Conservation (phyloP, 225 moss, liverwort and hornwort species). For the Polytrichum formosum region DNA sequence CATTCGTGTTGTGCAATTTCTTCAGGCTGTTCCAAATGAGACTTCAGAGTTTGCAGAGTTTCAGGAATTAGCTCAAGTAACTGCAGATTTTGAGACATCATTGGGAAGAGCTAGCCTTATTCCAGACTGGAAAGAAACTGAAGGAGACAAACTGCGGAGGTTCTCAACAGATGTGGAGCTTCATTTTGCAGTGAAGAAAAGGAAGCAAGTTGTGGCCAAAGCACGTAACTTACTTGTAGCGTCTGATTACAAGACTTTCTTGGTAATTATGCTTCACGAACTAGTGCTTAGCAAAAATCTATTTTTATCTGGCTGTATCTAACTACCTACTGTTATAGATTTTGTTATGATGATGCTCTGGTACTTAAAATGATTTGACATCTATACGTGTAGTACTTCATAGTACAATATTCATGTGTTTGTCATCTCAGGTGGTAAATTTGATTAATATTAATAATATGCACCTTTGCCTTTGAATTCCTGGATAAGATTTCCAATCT, state of each 20-base stretch:
- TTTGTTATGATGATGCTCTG: slow-evolving; percentile 1
- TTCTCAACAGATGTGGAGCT: slow-evolving; percentile 80
- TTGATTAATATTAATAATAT: no score
- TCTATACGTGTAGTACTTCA: no score
- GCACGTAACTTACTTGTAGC: slow-evolving; percentile 73
- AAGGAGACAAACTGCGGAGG: slow-evolving; percentile 77
- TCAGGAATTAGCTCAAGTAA: slow-evolving; percentile 68
- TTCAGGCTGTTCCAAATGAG: slow-evolving; percentile 85
- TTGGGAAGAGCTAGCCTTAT: slow-evolving; percentile 71
- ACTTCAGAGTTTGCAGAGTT: slow-evolving; percentile 71
- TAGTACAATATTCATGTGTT: no score
- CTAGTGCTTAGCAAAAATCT: neutral
- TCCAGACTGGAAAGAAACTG: slow-evolving; percentile 70
- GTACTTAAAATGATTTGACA: neutral
- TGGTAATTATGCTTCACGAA: slow-evolving; percentile 44
- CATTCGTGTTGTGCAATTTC: neutral
- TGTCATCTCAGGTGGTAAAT: no score
- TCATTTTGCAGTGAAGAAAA: slow-evolving; percentile 90
- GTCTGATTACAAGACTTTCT: slow-evolving; percentile 58
- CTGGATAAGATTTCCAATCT: no score
- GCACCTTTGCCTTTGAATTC: no score
- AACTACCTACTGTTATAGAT: no score
- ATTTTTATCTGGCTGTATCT: slow-evolving; percentile 2
- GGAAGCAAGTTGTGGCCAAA: slow-evolving; percentile 65
- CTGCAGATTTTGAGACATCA: slow-evolving; percentile 74